Base-by-base conservation (phyloP, 805 yeast genomes). In the Hanseniaspora clermontiae region DNA sequence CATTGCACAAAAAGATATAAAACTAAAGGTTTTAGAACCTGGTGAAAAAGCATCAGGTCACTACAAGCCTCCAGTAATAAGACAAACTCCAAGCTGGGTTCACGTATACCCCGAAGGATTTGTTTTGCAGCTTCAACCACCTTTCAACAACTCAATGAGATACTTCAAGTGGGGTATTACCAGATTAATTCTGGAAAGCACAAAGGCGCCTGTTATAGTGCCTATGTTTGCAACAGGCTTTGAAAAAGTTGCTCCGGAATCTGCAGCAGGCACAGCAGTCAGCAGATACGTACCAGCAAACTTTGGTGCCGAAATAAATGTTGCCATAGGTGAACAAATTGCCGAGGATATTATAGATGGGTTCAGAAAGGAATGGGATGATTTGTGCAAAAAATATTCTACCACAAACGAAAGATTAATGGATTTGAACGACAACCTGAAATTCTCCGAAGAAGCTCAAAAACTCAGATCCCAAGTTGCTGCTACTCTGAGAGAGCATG, bases 141-240 rank as follows among this genome's bases (percentile, higher is more conserved):
- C 96, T 0, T 81, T 80, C 65, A 74, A 77, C 51, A 85, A 87
- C 61, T 88, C 97, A 3, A 87, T 93, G 93, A 74, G 96, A 60
- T 91, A 87, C 69, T 91, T 93, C 74, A 84, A 87, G 65, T 91
- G 97, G 97, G 98, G 98, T 0, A 82, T 89, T 1, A 79, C 95
- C 2, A 75, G 98, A 61, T 66, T 90, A 61, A 75, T 93, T 5
- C 70, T 93, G 56, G 98, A 91, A 67, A 74, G 95, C 10, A 82
- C 91, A 0, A 77, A 78, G 58, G 81, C 91, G 0, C 97, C 98
- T 0, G 80, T 90, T 1, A 79, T 91, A 15, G 80, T 93, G 15
- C 97, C 97, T 0, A 84, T 91, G 17, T 91, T 83, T 64, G 73
- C 87, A 5, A 77, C 81, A 51, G 98, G 98, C 0, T 85, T 91